A percentile compares a stretch with the other conserved stretches of the same genome.
Conservation (phyloP, 768 basidiomycete species). For the Termitomyces eurrhizus region DNA sequence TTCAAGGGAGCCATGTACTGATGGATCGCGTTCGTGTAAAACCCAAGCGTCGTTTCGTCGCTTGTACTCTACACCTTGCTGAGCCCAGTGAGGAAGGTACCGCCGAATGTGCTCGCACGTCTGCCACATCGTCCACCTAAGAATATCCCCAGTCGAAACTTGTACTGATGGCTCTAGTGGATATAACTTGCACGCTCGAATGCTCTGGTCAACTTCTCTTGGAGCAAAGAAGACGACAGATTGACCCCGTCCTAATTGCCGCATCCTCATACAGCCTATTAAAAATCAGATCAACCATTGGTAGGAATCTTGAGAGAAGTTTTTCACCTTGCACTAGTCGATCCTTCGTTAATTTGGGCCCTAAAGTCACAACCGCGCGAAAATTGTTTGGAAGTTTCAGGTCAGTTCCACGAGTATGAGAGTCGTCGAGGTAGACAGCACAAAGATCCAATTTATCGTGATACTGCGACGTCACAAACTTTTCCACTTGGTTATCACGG, state of each 20-base stretch:
- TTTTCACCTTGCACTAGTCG: conserved; percentile 42
- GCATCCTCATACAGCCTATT: conserved; percentile 52
- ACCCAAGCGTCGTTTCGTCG: conserved; percentile 21
- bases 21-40: not conserved
- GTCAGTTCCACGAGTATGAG: conserved; percentile 51
- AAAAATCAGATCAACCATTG: not conserved
- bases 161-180: conserved; percentile 3
- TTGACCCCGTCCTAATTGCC: conserved; percentile 43
- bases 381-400: conserved; percentile 40
- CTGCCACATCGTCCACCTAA: conserved; percentile 41
- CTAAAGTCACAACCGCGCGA: conserved; percentile 45
- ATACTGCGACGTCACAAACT: conserved; percentile 33
- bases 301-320: conserved; percentile 26
- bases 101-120: conserved; percentile 40
- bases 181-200: conserved; percentile 35
- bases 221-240: conserved; percentile 47
- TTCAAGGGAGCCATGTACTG: conserved; percentile 10
- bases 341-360: conserved; percentile 50
- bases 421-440: conserved; percentile 50
- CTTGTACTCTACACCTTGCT: conserved; percentile 32
- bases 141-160: not conserved
- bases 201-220: conserved; percentile 31
- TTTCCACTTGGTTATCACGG: conserved; percentile 31
- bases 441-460: conserved; percentile 31
- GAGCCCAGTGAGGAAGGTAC: conserved; percentile 36